A percentile compares a stretch with the other conserved stretches of the same genome.
Conservation (phyloP, 108 stramenopile species). For the Craspedostauros australis region DNA sequence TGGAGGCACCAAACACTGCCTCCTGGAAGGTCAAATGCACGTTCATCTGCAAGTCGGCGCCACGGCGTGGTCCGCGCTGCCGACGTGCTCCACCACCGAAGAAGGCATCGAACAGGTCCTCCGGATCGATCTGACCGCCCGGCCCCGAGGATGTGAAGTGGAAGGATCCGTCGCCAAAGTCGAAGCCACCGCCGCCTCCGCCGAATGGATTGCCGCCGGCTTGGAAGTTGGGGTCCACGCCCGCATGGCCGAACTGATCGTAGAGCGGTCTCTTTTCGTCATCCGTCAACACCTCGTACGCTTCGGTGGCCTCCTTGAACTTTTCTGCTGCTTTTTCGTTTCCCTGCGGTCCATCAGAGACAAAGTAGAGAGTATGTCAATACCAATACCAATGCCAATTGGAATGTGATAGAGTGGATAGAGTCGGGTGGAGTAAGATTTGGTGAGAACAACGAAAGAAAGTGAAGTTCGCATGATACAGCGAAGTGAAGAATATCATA, state of each 20-base stretch:
- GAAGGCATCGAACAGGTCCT: slow-evolving; percentile 87
- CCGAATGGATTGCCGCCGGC: slow-evolving; percentile 40
- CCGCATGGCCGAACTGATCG: slow-evolving; percentile 89
- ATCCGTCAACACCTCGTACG: slow-evolving; percentile 94
- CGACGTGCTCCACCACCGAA: slow-evolving; percentile 63
- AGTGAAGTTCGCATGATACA: too few relatives aligned
- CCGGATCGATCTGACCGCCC: slow-evolving; percentile 70
- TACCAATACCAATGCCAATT: too few relatives aligned
- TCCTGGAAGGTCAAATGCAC: slow-evolving; percentile 84
- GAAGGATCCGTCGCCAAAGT: slow-evolving; percentile 70
- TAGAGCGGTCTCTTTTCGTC: slow-evolving; percentile 80
- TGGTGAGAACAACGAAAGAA: neutral
- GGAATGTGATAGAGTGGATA: too few relatives aligned
- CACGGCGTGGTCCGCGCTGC: slow-evolving; percentile 70
- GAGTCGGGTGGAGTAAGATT: too few relatives aligned
- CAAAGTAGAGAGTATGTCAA: too few relatives aligned
- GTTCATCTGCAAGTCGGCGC: slow-evolving; percentile 84
- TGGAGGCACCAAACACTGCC: slow-evolving; percentile 78
- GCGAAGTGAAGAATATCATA: too few relatives aligned
- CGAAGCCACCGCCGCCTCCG: slow-evolving; percentile 53
- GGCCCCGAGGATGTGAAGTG: slow-evolving; percentile 48
- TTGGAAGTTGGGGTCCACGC: slow-evolving; percentile 78
- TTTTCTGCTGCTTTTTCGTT: slow-evolving; percentile 66
- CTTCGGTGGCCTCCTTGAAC: slow-evolving; percentile 90
- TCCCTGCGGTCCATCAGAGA: too few relatives aligned